phyloP scores from a whole-genome alignment of 805 yeast species.

The Ogataea minuta region DNA sequence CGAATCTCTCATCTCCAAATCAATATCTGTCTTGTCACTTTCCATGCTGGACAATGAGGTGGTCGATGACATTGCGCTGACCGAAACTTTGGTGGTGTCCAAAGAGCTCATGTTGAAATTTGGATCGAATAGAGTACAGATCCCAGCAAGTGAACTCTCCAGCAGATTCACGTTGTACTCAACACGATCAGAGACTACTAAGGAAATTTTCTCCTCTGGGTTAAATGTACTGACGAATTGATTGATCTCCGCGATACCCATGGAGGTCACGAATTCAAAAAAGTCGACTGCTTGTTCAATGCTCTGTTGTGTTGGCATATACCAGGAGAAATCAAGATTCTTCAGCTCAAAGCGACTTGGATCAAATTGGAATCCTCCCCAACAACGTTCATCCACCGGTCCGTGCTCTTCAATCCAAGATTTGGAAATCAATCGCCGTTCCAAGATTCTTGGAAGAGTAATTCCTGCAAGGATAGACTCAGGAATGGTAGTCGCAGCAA shows the following conservation, averaged over 20 bases:
- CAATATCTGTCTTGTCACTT: neutral
- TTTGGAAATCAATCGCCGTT: conserved; percentile 52
- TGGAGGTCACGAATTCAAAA: conserved; percentile 48
- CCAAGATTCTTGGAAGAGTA: conserved; percentile 58
- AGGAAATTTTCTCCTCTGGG: conserved; percentile 29
- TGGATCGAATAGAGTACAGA: conserved; percentile 71
- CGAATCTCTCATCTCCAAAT: conserved; percentile 1
- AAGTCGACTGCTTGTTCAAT: conserved; percentile 58
- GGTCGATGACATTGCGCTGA: conserved; percentile 20
- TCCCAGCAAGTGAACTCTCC: conserved; percentile 53
- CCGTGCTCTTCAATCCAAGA: conserved; percentile 38
- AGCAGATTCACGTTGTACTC: conserved; percentile 24
- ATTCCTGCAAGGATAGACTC: conserved; percentile 62
- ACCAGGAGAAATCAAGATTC: conserved; percentile 69
- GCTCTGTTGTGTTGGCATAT: conserved; percentile 57
- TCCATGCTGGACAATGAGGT: conserved; percentile 16
- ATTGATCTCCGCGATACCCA: conserved; percentile 50
- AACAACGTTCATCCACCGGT: conserved; percentile 46
- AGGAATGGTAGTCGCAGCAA: conserved; percentile 56
- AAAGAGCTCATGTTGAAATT: conserved; percentile 38
- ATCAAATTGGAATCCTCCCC: conserved; percentile 76
- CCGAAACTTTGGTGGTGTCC: conserved; percentile 24
- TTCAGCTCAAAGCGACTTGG: conserved; percentile 45
- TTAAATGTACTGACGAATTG: conserved; percentile 51
- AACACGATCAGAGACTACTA: conserved; percentile 27